Percentiles rank a stretch among this genome's conserved stretches.
Evolutionary conservation across 2,329 filamentous ascomycete species (phyloP).

Genomic region (Stachybotrys echinatus): DNA sequence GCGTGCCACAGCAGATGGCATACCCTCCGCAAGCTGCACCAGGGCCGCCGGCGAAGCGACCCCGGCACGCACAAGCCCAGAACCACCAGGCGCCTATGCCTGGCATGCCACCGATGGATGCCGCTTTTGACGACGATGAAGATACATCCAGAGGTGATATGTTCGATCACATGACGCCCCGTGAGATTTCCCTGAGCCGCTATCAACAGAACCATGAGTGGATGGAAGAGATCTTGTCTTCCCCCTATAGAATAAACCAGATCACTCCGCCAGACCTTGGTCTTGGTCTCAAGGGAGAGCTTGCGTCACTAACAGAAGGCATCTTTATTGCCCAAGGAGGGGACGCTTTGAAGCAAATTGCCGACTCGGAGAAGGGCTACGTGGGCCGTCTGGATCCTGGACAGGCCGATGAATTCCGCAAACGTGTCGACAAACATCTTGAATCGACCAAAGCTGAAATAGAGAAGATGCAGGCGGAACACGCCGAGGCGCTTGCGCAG

Average conservation of each 20-base stretch:
- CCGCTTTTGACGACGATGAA: conserved; percentile 76
- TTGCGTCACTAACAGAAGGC: conserved; percentile 75
- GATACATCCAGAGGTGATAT: conserved; percentile 82
- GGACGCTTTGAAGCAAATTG: conserved; percentile 38
- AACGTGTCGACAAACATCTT: conserved; percentile 68
- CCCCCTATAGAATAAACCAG: conserved; percentile 78
- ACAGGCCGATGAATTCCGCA: conserved; percentile 80
- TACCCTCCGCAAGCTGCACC: conserved; percentile 50
- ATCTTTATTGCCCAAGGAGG: conserved; percentile 66
- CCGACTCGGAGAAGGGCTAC: conserved; percentile 50
- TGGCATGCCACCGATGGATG: conserved; percentile 32
- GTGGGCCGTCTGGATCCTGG: conserved; percentile 61
- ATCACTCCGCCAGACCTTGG: conserved; percentile 85
- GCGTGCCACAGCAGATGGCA: conserved; percentile 56
- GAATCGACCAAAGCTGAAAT: conserved; percentile 74
- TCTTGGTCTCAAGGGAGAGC: conserved; percentile 75
- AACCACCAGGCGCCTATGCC: conserved; percentile 30
- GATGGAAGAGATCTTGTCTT: conserved; percentile 97
- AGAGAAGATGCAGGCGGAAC: conserved; percentile 74
- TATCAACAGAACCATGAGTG: conserved; percentile 97
- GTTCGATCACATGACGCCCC: conserved; percentile 82
- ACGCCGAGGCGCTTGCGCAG: conserved; percentile 69
- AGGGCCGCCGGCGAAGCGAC: conserved; percentile 51
- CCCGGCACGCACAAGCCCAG: conserved; percentile 39
- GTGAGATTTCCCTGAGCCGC: conserved; percentile 80